Evolutionary conservation across 495 filamentous ascomycete species (phyloP), one percentile per base, ranked within the genome.

Genomic region (Penicillium lividum): DNA sequence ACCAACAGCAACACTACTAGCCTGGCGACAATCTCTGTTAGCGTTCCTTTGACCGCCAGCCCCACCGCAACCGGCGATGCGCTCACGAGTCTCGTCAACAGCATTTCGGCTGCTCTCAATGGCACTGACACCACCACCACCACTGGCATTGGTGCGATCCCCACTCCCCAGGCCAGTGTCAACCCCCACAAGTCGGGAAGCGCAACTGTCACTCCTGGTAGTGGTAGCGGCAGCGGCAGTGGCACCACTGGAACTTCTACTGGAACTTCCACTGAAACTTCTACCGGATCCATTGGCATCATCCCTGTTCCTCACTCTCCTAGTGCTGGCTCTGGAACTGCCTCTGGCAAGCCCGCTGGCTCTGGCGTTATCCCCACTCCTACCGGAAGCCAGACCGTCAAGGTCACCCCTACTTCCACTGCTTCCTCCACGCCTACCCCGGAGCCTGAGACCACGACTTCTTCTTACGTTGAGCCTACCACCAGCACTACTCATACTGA

Each of bases 161-260:
- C 67, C 7, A 68, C 58, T n/a, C 63, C 54, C 15, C 27, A 13
- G n/a, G 38, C 16, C 11, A 53, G 53, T 27, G 3, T 16, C 18
- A 58, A 38, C 45, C 59, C 62, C 5, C 34, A 50, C 27, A 54
- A 51, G 57, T 66, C 65, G n/a, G 55, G 45, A 54, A 57, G 36
- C 31, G 38, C 64, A 6, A 40, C 13, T 15, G 68, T 58, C 28
- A 47, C 28, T 47, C 45, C 45, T 60, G 58, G 42, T 5, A 11
- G 13, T 18, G 11, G 27, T n/a, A 46, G n/a, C 7, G n/a, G 42
- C 30, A 28, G 3, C 25, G 8, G 46, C 46, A 13, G 25, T 11
- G 46, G 68, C 61, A 48, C 53, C 25, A 69, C 67, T 51, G 69
- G 63, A 49, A 62, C 69, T 29, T 67, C 54, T n/a, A 69, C 67